phyloP scores from a whole-genome alignment of 371 early-diverging fungal species.

The Rhizomucor miehei region DNA sequence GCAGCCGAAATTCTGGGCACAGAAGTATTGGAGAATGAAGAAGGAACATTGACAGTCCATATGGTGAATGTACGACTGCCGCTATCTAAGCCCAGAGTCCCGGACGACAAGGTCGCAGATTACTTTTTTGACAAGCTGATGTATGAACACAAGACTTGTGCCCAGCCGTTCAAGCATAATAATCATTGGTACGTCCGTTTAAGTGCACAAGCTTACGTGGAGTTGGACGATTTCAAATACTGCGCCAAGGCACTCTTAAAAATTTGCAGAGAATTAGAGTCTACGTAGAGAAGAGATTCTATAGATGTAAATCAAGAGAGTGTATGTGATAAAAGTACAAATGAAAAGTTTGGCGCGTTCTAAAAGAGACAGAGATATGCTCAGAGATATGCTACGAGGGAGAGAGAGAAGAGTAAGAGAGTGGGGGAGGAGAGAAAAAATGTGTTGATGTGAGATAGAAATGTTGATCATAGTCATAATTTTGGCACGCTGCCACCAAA shows the following conservation, averaged over 20 bases:
- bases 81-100: constrained; percentile 14
- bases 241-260: constrained; percentile 43
- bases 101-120: constrained; percentile 8
- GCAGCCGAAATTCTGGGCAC: constrained; percentile 60
- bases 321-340: too few species aligned
- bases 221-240: constrained; percentile 48
- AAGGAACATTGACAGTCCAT: constrained; percentile 31
- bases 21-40: constrained; percentile 48
- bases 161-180: constrained; percentile 44
- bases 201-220: constrained; percentile 60
- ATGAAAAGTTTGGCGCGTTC: too few species aligned
- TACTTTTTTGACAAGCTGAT: constrained; percentile 39
- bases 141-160: constrained; percentile 40
- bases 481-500: constrained; percentile 8
- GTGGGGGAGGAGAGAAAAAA: too few species aligned
- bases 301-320: too few species aligned
- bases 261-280: constrained; percentile 35
- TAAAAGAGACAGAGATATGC: too few species aligned
- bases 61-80: constrained; percentile 67
- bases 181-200: constrained; percentile 52
- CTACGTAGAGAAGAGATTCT: too few species aligned
- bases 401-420: too few species aligned
- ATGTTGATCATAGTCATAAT: too few species aligned
- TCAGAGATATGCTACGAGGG: too few species aligned
- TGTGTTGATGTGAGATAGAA: too few species aligned